A percentile compares a stretch with the other conserved stretches of the same genome.
Conservation (phyloP, 257 asterid genomes). For the Primulina tabacum region DNA sequence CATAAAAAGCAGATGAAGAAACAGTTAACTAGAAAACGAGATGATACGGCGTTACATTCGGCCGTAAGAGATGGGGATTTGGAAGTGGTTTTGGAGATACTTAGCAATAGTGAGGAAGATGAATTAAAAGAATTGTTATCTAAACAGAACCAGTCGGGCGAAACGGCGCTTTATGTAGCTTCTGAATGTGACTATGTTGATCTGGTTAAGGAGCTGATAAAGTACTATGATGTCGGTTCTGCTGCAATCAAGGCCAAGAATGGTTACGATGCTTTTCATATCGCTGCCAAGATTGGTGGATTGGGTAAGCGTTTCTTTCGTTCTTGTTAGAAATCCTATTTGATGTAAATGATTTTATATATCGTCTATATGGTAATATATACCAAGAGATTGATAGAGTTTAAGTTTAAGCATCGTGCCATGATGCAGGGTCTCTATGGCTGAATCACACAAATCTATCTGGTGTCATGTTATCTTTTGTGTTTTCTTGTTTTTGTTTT, state of each 20-base stretch:
- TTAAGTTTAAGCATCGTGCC: neutral
- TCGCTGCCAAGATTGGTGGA: constrained; percentile 71
- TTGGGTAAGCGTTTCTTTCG: constrained; percentile 40
- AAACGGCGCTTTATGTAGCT: constrained; percentile 67
- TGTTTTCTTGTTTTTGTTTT: neutral
- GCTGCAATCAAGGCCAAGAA: constrained; percentile 67
- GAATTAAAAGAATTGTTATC: constrained; percentile 40
- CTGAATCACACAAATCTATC: no score
- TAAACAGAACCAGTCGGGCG: constrained; percentile 69
- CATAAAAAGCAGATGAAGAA: constrained; percentile 51
- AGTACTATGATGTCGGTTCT: constrained; percentile 42
- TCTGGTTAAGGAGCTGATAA: constrained; percentile 56
- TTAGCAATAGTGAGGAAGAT: constrained; percentile 30
- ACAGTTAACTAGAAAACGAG: constrained; percentile 64
- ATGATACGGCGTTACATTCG: constrained; percentile 60
- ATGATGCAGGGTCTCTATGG: no score
- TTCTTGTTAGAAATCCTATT: neutral
- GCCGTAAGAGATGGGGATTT: constrained; percentile 60
- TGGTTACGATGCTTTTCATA: constrained; percentile 76
- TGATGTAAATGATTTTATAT: no score
- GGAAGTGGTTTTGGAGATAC: constrained; percentile 43
- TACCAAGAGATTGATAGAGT: neutral
- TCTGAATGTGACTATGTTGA: constrained; percentile 55
- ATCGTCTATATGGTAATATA: no score
- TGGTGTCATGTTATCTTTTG: neutral